Evolutionary conservation across 1,139 yeast species (phyloP), one percentile per base, ranked within the genome.

Genomic region (Debaryomyces sp.): DNA sequence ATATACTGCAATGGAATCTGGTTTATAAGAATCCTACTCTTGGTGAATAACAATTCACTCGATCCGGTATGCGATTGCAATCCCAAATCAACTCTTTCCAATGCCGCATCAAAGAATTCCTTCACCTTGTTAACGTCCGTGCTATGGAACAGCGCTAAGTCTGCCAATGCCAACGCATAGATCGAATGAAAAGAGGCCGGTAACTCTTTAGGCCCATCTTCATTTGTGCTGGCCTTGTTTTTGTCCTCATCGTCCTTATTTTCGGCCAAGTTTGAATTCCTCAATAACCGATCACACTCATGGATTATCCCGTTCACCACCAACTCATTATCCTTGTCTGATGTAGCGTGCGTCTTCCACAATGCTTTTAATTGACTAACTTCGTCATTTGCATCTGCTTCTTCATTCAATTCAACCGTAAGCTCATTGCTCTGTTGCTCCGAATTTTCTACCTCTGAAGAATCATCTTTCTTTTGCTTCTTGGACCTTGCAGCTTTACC

Each of bases 271-370:
- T 63, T 58, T 48, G 70, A 62, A 58, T 77, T 74, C 58, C 96
- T 77, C 56, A 90, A 73, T 37, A 90, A 64, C 42, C 96, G 71
- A 61, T 92, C 97, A 68, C 97, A 88, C 65, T 94, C 98, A 60
- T 94, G 97, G 18, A 94, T 81, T 5, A 94, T 79, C 24, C 97
- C 98, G 59, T 91, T 88, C 46, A 91, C 70, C 36, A 90, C 80
- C 53, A 78, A 70, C 63, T 80, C 90, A 54, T 79, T 81, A 45
- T 82, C 85, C 55, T 80, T 79, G 15, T 80, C 83, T 3, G 86
- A 76, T 41, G 73, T 60, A 43, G 64, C 59, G 64, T 80, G 87
- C 2, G 87, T 82, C 26, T 69, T 69, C 87, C 89, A 91, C 41
- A 90, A 73, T 4, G 88, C 95, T 53, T 69, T 70, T 48, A 91